Evolutionary conservation across 371 early-diverging fungal species (phyloP), one percentile per base, ranked within the genome.

Genomic region (Circinella minor): DNA sequence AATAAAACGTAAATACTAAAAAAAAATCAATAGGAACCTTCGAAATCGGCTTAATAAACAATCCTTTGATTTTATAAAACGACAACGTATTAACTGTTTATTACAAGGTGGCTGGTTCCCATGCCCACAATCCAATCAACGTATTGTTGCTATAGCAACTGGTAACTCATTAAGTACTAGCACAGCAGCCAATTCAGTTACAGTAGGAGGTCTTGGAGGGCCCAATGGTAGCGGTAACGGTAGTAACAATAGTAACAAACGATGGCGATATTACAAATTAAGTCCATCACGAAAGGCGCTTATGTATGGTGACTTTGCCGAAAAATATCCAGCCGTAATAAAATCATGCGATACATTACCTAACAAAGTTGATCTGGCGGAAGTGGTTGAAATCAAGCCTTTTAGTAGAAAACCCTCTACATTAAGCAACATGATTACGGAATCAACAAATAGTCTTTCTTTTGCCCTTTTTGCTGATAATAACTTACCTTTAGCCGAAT

Each of bases 91-190:
- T 34, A 83, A 78, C 48, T 90, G 91, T 69, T 69, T 93, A 46
- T 63, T 89, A 36, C 71, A 74, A 55, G 94, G 94, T n/a, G 90
- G 89, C 4, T 93, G 92, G 92, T 93, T 92, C 71, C 91, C 89
- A 7, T 75, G 81, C 20, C 77, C 84, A 0, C 17, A 65, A n/a
- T 68, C 70, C 15, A 62, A 71, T 27, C 61, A 73, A 36, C 67
- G 72, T 39, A 70, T 76, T 8, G 73, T 66, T 7, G 51, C 57
- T 15, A 18, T 15, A 20, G 51, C 36, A 39, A 39, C 14, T 27
- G 55, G 48, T 47, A 63, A 62, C n/a, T 51, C 51, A 5, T 1
- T 51, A 8, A 37, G 64, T 36, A 49, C 37, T 51, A 20, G 37
- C 39, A 49, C 46, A 36, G 4, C 61, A 8, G 63, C 46, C 0